Conservation (phyloP, 2,329 filamentous ascomycete species). For the Purpureocillium takamizusanense region DNA sequence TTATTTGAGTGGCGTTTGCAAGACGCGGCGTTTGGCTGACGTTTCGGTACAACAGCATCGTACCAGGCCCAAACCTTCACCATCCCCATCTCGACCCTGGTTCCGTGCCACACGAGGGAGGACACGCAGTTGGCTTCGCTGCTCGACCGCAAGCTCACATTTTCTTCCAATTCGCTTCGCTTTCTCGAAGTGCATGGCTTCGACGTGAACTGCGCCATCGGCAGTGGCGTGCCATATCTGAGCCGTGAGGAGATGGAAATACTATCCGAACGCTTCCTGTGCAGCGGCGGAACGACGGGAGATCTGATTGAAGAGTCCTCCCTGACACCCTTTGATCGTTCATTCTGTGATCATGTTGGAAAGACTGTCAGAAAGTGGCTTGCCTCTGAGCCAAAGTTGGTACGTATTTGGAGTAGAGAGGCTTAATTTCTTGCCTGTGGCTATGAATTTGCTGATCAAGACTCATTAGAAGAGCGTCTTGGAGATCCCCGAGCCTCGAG, state of each 20-base stretch:
- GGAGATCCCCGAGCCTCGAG: background rate
- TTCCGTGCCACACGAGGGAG: background rate
- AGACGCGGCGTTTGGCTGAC: background rate
- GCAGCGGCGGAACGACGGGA: no score
- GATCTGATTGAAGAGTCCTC: no score
- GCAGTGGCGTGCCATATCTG: conserved; percentile 21
- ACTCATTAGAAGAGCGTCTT: background rate
- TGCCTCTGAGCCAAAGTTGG: background rate
- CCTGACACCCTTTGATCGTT: no score
- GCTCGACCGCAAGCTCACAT: conserved; percentile 16
- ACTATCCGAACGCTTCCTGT: background rate
- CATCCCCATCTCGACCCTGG: conserved; percentile 8
- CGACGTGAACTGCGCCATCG: conserved; percentile 14
- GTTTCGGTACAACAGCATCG: background rate
- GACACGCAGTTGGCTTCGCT: conserved; percentile 8
- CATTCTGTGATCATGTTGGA: background rate
- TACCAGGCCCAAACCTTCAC: conserved; percentile 19
- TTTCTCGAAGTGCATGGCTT: conserved; percentile 20
- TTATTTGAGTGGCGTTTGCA: no score
- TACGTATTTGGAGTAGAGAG: background rate
- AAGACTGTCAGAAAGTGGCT: background rate
- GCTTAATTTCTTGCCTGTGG: background rate
- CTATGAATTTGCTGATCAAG: background rate
- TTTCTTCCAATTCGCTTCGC: conserved; percentile 17
- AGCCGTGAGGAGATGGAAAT: conserved; percentile 8